These are phyloP conservation scores for Leccinum imitatum DNA, from an alignment of 768 basidiomycete species.

Conservation along the genomic window DNA sequence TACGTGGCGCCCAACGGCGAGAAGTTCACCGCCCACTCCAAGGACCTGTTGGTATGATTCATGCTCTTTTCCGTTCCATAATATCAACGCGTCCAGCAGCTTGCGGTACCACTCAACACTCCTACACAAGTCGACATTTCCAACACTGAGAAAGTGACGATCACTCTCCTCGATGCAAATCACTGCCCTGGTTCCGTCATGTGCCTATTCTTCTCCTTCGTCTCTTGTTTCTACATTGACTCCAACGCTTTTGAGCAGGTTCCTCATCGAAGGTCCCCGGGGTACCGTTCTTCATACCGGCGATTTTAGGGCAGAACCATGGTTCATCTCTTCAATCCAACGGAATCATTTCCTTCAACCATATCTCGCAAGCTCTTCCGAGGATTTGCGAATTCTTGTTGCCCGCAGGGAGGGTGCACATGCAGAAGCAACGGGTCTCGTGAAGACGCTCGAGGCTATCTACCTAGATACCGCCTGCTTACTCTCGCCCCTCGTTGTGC, in stretches of 20 bases:
- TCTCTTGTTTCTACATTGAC: neutral
- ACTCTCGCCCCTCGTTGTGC: constrained; percentile 50
- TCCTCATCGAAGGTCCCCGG: constrained; percentile 69
- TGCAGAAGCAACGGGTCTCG: constrained; percentile 25
- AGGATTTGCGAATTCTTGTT: constrained; percentile 25
- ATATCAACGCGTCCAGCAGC: constrained; percentile 37
- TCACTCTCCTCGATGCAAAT: constrained; percentile 88
- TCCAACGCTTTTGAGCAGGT: constrained; percentile 50
- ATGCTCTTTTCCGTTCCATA: neutral
- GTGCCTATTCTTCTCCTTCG: constrained; percentile 41
- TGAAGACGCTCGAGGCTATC: constrained; percentile 67
- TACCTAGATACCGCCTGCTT: constrained; percentile 81
- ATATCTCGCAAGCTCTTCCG: constrained; percentile 49
- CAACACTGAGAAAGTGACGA: constrained; percentile 54
- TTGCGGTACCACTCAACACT: constrained; percentile 55
- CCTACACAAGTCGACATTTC: constrained; percentile 64
- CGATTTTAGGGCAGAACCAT: constrained; percentile 86
- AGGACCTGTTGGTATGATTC: constrained; percentile 49
- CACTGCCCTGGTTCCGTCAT: constrained; percentile 95
- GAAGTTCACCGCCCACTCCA: constrained; percentile 48
- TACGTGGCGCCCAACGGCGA: constrained; percentile 41
- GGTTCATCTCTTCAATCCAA: constrained; percentile 65
- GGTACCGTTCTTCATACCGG: constrained; percentile 88
- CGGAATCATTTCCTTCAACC: constrained; percentile 72
- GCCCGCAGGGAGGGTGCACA: constrained; percentile 26